phyloP scores from a whole-genome alignment of 1,284 basidiomycete genomes.

The Moesziomyces sp. region DNA sequence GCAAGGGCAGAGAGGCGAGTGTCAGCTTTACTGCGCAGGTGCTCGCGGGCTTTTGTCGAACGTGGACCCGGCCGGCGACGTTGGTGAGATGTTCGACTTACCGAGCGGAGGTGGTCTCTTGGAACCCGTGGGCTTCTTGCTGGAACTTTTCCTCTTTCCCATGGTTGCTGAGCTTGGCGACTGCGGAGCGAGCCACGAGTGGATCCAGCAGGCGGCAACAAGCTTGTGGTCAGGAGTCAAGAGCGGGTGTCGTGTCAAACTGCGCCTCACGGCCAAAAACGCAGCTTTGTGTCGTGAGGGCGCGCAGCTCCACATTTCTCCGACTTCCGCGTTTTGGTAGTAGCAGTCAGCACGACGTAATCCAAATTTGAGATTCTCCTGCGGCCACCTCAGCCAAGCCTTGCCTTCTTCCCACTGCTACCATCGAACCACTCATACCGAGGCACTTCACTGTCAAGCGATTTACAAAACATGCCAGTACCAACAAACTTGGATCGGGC shows the following conservation, averaged over 20 bases:
- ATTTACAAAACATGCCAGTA: slow-evolving; percentile 30
- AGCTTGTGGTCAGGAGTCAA: slow-evolving; percentile 3
- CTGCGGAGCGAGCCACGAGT: background rate
- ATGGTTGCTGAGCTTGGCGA: slow-evolving; percentile 19
- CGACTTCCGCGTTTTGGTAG: background rate
- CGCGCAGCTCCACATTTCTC: slow-evolving; percentile 12
- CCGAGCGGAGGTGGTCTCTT: slow-evolving; percentile 59
- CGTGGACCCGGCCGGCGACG: too few species aligned
- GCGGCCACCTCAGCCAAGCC: slow-evolving; percentile 10
- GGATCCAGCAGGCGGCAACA: background rate
- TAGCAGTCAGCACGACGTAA: slow-evolving; percentile 15
- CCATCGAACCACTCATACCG: background rate
- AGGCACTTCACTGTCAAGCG: background rate
- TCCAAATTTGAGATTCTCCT: slow-evolving; percentile 16
- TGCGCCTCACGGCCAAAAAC: background rate
- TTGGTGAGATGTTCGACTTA: slow-evolving; percentile 15
- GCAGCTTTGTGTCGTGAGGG: slow-evolving; percentile 10
- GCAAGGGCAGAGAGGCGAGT: background rate
- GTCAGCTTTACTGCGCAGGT: background rate
- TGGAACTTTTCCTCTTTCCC: slow-evolving; percentile 61
- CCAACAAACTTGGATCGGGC: slow-evolving; percentile 23
- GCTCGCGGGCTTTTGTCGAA: too few species aligned
- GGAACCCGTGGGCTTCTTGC: slow-evolving; percentile 53
- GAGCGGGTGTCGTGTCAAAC: background rate
- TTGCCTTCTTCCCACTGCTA: slow-evolving; percentile 1